phyloP scores from a whole-genome alignment of 148 eudicot genomes.

The Talinum fruticosum region DNA sequence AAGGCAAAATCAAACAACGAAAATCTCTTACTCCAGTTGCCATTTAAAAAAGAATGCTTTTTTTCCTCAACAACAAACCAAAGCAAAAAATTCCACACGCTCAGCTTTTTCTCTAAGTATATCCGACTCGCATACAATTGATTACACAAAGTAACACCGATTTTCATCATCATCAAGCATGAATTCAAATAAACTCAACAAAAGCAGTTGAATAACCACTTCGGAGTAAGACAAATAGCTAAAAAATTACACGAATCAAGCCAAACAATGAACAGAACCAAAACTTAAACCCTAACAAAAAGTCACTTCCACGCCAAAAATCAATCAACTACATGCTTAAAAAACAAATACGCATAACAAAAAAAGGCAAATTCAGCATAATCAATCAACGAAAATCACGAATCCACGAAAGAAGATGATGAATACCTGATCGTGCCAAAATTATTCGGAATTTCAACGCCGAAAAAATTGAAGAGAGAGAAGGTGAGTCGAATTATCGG shows the following conservation, averaged over 20 bases:
- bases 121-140: background rate
- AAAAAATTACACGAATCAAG: background rate
- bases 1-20: background rate
- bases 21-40: background rate
- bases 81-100: background rate
- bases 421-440: constrained; percentile 3
- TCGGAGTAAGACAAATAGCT: background rate
- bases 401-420: background rate
- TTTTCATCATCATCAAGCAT: background rate
- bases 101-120: background rate
- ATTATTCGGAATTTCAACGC: background rate
- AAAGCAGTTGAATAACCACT: background rate
- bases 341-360: background rate
- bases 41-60: background rate
- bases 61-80: background rate
- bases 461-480: constrained; percentile 10
- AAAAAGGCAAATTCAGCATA: constrained; percentile 1
- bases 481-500: constrained; percentile 24
- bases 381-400: background rate
- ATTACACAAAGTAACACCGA: background rate
- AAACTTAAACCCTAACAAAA: constrained; percentile 5
- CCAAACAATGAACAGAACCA: background rate
- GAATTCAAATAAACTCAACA: background rate
- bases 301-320: background rate
- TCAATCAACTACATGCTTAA: background rate